These are phyloP conservation scores for Sporothrix curviconia DNA, from an alignment of 2,329 filamentous ascomycete genomes.

Conservation along the genomic window DNA sequence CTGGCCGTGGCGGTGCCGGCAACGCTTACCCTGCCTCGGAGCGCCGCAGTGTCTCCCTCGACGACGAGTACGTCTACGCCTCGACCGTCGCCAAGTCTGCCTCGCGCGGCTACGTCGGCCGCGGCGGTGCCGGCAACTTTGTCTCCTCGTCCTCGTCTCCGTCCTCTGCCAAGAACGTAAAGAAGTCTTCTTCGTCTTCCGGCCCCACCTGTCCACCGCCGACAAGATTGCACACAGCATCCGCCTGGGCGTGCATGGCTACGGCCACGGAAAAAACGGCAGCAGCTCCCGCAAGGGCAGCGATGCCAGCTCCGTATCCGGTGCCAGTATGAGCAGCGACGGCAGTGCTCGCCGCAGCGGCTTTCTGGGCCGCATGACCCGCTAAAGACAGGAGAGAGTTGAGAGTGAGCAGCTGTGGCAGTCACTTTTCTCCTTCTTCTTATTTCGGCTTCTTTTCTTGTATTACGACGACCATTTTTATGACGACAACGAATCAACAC, in stretches of 20 bases:
- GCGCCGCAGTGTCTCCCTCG: constrained; percentile 57
- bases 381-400: constrained; percentile 17
- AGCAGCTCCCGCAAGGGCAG: constrained; percentile 24
- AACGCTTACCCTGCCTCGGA: constrained; percentile 50
- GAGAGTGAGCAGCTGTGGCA: not conserved
- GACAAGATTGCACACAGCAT: constrained; percentile 9
- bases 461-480: constrained; percentile 1
- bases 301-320: constrained; percentile 24
- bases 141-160: constrained; percentile 23
- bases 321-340: constrained; percentile 21
- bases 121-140: constrained; percentile 58
- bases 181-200: constrained; percentile 2
- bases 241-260: not conserved
- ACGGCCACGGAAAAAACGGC: not conserved
- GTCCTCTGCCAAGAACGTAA: constrained; percentile 17
- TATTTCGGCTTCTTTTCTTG: not conserved
- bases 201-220: constrained; percentile 9
- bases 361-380: constrained; percentile 35
- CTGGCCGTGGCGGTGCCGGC: constrained; percentile 61
- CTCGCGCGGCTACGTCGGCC: constrained; percentile 53
- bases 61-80: constrained; percentile 57
- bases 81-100: constrained; percentile 45
- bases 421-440: not conserved
- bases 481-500: not conserved
- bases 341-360: constrained; percentile 19